These are phyloP conservation scores for Beauveria scarabaeidicola DNA, from an alignment of 2,329 filamentous ascomycete species.

Conservation along the genomic window DNA sequence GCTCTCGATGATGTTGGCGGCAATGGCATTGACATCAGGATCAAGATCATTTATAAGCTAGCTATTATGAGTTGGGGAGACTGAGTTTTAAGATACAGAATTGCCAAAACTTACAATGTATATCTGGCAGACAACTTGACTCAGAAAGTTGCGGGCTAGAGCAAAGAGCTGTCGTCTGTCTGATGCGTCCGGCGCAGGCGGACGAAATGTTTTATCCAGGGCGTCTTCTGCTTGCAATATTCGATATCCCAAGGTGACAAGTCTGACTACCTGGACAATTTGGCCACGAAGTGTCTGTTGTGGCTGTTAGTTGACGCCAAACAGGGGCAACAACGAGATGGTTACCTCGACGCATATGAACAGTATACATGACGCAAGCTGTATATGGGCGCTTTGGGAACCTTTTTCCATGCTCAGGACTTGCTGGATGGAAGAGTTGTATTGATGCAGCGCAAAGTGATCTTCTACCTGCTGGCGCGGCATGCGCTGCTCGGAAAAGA, in stretches of 20 bases:
- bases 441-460: slow-evolving; percentile 9
- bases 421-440: slow-evolving; percentile 7
- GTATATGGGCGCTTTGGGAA: slow-evolving; percentile 4
- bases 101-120: background rate
- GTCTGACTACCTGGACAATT: background rate
- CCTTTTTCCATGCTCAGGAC: background rate
- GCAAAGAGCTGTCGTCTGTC: slow-evolving; percentile 4
- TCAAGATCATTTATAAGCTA: slow-evolving; percentile 9
- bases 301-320: background rate
- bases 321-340: too few species aligned
- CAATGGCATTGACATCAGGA: slow-evolving; percentile 4
- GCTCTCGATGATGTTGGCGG: slow-evolving; percentile 6
- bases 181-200: background rate
- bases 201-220: background rate
- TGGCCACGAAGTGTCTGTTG: slow-evolving; percentile 4
- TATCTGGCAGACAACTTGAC: slow-evolving; percentile 9
- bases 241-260: slow-evolving; percentile 6
- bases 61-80: background rate
- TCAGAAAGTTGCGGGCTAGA: slow-evolving; percentile 7
- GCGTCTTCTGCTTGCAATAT: slow-evolving; percentile 5
- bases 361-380: slow-evolving; percentile 9
- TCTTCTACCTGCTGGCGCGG: background rate
- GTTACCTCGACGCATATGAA: slow-evolving; percentile 12
- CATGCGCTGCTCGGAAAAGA: slow-evolving; percentile 4
- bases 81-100: too few species aligned